A percentile compares a stretch with the other conserved stretches of the same genome.
Conservation (phyloP, 139 green algal genomes). For the Micractinium conductrix region DNA sequence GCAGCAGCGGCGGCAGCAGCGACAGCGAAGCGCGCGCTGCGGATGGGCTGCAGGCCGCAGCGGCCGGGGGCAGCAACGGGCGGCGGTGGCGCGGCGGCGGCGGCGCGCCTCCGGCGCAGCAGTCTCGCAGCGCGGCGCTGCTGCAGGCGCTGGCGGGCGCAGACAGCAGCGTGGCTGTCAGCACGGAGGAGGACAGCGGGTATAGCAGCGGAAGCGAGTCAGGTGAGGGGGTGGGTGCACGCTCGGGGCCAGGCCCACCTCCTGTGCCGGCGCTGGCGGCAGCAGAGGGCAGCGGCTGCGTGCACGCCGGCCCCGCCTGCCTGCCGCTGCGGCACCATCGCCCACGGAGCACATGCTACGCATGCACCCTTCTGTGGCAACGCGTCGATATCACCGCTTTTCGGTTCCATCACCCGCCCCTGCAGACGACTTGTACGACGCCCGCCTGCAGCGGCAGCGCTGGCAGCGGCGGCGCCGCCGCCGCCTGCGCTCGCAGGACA, state of each 20-base stretch:
- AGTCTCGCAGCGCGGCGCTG: neutral
- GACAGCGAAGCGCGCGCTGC: neutral
- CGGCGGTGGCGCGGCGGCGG: neutral
- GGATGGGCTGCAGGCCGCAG: neutral
- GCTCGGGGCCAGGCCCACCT: too few species aligned
- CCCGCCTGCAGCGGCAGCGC: neutral
- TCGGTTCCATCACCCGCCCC: too few species aligned
- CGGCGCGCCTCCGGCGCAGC: neutral
- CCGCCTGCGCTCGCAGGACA: neutral
- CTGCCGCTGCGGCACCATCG: neutral
- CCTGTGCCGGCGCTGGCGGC: too few species aligned
- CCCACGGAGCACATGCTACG: neutral
- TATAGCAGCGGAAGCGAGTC: slow-evolving; percentile 23
- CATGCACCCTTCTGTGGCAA: neutral
- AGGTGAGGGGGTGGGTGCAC: neutral
- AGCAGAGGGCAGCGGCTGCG: too few species aligned
- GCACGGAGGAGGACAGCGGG: neutral
- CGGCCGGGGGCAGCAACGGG: neutral
- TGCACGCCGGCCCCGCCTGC: too few species aligned
- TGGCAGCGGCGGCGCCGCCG: slow-evolving; percentile 1
- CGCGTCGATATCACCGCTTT: too few species aligned
- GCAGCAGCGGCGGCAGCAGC: neutral
- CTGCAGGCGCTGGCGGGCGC: neutral
- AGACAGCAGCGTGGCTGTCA: neutral
- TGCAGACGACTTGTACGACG: slow-evolving; percentile 3